Percentiles rank a stretch among this genome's conserved stretches.
phyloP scores from a whole-genome alignment of 1,284 basidiomycete genomes.

The Papiliotrema nemorosa region DNA sequence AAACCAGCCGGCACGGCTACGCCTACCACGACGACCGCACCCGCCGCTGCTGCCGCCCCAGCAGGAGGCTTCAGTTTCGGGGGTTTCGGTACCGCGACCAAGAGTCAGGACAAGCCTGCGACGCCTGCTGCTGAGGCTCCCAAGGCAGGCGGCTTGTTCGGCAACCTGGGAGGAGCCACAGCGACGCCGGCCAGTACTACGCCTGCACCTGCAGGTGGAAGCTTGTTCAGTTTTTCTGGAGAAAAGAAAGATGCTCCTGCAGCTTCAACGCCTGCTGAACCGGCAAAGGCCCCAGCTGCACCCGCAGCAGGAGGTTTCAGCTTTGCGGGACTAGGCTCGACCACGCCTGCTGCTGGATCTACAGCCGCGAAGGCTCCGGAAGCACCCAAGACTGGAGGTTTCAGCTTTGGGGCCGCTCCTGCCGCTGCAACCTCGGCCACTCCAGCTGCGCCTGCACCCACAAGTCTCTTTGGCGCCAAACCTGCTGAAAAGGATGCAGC shows the following conservation, averaged over 20 bases:
- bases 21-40: background rate
- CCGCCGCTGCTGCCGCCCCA: conserved; percentile 7
- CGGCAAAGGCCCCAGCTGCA: background rate
- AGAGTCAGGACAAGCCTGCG: conserved; percentile 12
- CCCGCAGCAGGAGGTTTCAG: conserved; percentile 9
- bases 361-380: conserved; percentile 8
- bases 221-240: background rate
- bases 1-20: background rate
- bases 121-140: conserved; percentile 14
- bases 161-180: conserved; percentile 11
- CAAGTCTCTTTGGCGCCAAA: conserved; percentile 32
- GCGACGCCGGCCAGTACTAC: conserved; percentile 15
- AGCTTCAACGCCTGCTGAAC: conserved; percentile 7
- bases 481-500: conserved; percentile 14
- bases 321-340: conserved; percentile 7
- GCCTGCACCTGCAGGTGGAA: conserved; percentile 12
- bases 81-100: conserved; percentile 4
- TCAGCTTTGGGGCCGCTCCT: conserved; percentile 4
- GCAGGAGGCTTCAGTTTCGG: conserved; percentile 21
- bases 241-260: background rate
- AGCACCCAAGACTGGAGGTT: conserved; percentile 11
- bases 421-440: conserved; percentile 2
- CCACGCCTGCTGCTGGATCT: conserved; percentile 8
- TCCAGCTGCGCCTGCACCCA: conserved; percentile 14
- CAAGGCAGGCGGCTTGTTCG: conserved; percentile 29